Evolutionary conservation across 1,284 basidiomycete species (phyloP).

Genomic region (Clitocybe nebularis): DNA sequence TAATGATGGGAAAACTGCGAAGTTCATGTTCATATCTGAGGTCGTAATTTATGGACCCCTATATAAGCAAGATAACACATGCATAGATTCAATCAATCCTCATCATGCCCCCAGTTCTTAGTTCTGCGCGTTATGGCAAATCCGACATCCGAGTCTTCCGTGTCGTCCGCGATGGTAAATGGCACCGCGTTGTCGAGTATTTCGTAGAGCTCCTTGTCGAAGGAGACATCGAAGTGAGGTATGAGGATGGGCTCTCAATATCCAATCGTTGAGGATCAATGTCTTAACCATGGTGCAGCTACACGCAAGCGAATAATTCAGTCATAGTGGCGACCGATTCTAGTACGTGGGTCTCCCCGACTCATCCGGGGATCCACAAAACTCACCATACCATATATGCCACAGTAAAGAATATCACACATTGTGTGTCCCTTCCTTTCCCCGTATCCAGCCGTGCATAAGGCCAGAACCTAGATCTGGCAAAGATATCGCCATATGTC

Average conservation of each 20-base stretch:
- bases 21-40: no score
- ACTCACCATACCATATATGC: neutral
- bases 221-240: constrained; percentile 75
- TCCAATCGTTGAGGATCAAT: no score
- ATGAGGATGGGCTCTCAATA: constrained; percentile 18
- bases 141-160: constrained; percentile 83
- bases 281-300: constrained; percentile 39
- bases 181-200: constrained; percentile 79
- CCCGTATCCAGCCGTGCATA: no score
- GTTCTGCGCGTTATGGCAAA: constrained; percentile 75
- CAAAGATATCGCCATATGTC: constrained; percentile 84
- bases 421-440: constrained; percentile 50
- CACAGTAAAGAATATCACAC: constrained; percentile 89
- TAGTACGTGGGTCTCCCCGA: constrained; percentile 43
- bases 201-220: constrained; percentile 76
- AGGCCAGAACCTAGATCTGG: constrained; percentile 71
- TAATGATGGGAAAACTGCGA: no score
- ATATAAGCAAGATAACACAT: no score
- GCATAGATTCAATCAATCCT: no score
- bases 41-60: no score
- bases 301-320: constrained; percentile 81
- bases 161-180: constrained; percentile 68
- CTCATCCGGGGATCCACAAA: no score
- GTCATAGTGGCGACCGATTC: constrained; percentile 87
- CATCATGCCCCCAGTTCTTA: neutral